Base-by-base conservation (phyloP, 148 eudicot species). In the Fallopia convolvulus region DNA sequence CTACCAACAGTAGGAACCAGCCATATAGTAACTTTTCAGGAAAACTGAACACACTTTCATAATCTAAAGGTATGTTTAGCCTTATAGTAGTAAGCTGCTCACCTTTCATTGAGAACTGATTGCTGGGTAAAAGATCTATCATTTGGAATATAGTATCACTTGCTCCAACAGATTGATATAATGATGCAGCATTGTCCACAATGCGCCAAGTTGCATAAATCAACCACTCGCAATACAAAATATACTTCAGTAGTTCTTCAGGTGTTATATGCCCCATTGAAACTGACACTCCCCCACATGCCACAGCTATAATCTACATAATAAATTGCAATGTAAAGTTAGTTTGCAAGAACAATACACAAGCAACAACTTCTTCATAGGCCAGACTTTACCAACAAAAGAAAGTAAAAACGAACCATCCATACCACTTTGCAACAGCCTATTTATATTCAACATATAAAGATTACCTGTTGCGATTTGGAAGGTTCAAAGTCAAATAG, bases 141-240 rank as follows among this genome's bases (percentile, higher is more conserved):
- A 85, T 40, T 76, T 82, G 83, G 72, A 85, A 87, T 40, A 87
- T 82, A 76, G 76, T 87, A 80, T 87, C 88, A 81, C 88, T 83
- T 40, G 90, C 86, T 68, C 90, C 90, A 77, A 85, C 70, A 77
- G 84, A 82, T 66, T 83, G 90, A 44, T 83, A 58, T 68, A 87
- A 61, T 44, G 90, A 87, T 50, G 84, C 77, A 26, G 81, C 65
- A 74, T 79, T 85, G 78, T 85, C 85, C 76, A 77, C 81, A 71
- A 85, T 53, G 75, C 90, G 83, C 87, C 88, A 87, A 49, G 90
- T 85, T 36, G 90, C 90, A 79, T 83, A 85, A 47, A 87, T 85
- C 79, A 87, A 79, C 90, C 90, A 87, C 77, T 87, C 90, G 33
- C 90, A 87, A 79, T 87, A 87, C 68, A 87, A 81, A 44, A 87